Percentiles rank a stretch among this genome's conserved stretches.
Conservation (phyloP, 805 yeast species). For the Wickerhamiella hasegawae region DNA sequence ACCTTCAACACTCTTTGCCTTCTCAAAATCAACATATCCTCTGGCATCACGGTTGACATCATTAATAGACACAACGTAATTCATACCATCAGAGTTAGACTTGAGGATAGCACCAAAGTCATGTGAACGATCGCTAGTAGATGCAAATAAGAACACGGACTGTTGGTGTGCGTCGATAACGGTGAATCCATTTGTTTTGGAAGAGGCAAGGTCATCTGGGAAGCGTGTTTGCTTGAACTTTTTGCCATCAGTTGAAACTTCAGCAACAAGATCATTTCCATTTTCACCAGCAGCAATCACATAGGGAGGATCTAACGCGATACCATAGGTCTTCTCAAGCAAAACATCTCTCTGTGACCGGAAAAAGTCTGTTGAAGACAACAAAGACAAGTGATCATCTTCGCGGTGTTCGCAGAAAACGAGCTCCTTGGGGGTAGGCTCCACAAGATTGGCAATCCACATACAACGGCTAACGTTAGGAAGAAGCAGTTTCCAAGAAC, state of each 20-base stretch:
- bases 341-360: constrained; percentile 22
- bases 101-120: constrained; percentile 73
- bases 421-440: constrained; percentile 31
- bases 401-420: constrained; percentile 41
- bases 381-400: constrained; percentile 13
- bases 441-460: constrained; percentile 43
- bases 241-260: constrained; percentile 63
- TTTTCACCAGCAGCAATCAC: constrained; percentile 51
- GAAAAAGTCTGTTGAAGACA: constrained; percentile 42
- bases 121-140: constrained; percentile 36
- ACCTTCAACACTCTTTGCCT: constrained; percentile 72
- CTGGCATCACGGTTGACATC: constrained; percentile 54
- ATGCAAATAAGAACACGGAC: constrained; percentile 69
- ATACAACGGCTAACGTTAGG: constrained; percentile 45
- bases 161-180: constrained; percentile 56
- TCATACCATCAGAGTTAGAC: constrained; percentile 84
- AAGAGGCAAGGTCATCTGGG: constrained; percentile 43
- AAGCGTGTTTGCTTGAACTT: constrained; percentile 64
- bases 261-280: constrained; percentile 43
- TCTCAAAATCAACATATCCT: constrained; percentile 85
- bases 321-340: constrained; percentile 52
- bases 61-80: constrained; percentile 51
- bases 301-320: constrained; percentile 54
- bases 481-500: constrained; percentile 36
- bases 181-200: constrained; percentile 39